Evolutionary conservation across 2,329 filamentous ascomycete genomes (phyloP).

Genomic region (Volutella citrinella): DNA sequence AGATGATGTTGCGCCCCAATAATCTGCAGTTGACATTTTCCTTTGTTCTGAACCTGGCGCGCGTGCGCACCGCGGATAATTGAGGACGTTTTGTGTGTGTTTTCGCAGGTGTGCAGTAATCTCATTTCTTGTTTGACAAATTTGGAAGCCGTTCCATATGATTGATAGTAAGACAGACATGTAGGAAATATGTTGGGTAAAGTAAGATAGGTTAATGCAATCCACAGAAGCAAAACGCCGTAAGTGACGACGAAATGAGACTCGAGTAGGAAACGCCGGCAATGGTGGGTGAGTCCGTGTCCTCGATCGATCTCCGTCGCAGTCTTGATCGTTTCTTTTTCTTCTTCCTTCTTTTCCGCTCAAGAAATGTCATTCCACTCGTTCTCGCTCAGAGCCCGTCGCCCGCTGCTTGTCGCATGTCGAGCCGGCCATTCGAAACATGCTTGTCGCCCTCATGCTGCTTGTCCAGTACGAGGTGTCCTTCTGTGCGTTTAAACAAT

Average conservation of each 20-base stretch:
- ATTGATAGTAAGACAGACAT: constrained; percentile 3
- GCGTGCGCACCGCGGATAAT: no score
- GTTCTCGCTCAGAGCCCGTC: constrained; percentile 5
- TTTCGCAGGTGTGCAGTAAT: no score
- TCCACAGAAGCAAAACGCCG: constrained; percentile 2
- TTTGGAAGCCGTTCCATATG: no score
- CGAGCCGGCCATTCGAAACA: constrained; percentile 1
- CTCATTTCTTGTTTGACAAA: no score
- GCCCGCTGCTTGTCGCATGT: background rate
- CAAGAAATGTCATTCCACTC: no score
- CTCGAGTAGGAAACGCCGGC: constrained; percentile 8
- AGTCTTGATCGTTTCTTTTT: constrained; percentile 5
- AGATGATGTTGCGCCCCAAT: no score
- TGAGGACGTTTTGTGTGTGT: no score
- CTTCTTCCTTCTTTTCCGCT: constrained; percentile 1
- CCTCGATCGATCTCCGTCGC: constrained; percentile 2
- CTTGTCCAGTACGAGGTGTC: no score
- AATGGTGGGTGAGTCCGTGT: constrained; percentile 5
- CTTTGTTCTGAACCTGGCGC: background rate
- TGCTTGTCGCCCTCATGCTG: background rate
- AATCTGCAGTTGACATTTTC: constrained; percentile 2
- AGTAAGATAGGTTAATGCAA: no score
- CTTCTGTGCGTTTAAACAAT: no score
- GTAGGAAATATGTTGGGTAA: no score
- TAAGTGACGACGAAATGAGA: constrained; percentile 4